phyloP scores from a whole-genome alignment of 345 rosid species.

The Populus pruinosa region DNA sequence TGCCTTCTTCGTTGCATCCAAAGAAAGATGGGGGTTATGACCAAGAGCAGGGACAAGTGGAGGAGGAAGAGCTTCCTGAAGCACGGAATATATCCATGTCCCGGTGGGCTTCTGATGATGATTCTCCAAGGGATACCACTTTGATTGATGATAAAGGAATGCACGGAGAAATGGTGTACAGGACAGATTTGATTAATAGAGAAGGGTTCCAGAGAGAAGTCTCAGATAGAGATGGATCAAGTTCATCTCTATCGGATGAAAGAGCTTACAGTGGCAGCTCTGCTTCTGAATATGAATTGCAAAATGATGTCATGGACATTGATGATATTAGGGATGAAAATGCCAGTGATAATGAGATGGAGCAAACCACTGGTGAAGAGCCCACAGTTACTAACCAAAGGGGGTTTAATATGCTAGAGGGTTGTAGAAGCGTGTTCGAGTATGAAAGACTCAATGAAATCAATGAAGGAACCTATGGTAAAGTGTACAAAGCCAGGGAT shows the following conservation, averaged over 20 bases:
- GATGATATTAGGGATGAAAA: conserved; percentile 21
- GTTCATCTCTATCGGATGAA: conserved; percentile 33
- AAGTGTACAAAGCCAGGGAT: conserved; percentile 76
- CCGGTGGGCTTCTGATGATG: conserved; percentile 61
- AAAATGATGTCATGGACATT: conserved; percentile 26
- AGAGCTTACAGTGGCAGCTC: conserved; percentile 17
- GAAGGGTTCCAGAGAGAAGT: conserved; percentile 40
- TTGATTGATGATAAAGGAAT: conserved; percentile 23
- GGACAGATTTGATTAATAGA: conserved; percentile 37
- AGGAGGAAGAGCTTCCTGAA: conserved; percentile 38
- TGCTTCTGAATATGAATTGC: conserved; percentile 28
- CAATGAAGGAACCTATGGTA: conserved; percentile 83
- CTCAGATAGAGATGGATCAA: conserved; percentile 24
- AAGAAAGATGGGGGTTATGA: conserved; percentile 24
- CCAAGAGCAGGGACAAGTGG: conserved; percentile 30
- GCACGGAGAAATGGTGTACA: conserved; percentile 16
- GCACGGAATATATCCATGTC: conserved; percentile 45
- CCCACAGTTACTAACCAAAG: conserved; percentile 17
- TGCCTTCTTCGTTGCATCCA: conserved; percentile 12
- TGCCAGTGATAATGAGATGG: conserved; percentile 18
- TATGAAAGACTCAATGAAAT: conserved; percentile 75
- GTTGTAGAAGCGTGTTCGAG: conserved; percentile 64
- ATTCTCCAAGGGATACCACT: conserved; percentile 24
- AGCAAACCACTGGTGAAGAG: conserved; percentile 28
- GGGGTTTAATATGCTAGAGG: conserved; percentile 52